Evolutionary conservation across 768 basidiomycete genomes (phyloP).

Genomic region (Cantharellus cinnabarinus): DNA sequence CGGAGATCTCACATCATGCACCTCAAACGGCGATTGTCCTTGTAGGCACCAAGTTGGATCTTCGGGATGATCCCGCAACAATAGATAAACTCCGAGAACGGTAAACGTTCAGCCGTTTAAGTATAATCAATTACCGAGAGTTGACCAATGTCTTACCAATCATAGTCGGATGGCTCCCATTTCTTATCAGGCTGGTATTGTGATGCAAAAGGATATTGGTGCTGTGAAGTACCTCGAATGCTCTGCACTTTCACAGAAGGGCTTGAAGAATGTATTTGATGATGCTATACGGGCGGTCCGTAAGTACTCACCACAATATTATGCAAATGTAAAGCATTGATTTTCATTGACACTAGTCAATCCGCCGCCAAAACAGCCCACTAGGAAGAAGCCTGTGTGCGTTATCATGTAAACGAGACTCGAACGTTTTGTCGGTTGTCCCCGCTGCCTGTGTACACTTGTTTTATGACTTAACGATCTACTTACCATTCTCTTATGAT

Average conservation of each 20-base stretch:
- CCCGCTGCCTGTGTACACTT: too few relatives aligned
- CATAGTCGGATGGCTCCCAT: conserved; percentile 88
- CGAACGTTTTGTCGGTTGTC: neutral
- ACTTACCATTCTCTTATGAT: too few relatives aligned
- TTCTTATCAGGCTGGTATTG: conserved; percentile 73
- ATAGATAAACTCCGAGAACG: conserved; percentile 87
- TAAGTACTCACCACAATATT: conserved; percentile 25
- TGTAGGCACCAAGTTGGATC: conserved; percentile 92
- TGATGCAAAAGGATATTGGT: conserved; percentile 82
- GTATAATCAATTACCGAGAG: neutral
- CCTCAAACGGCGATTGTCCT: conserved; percentile 83
- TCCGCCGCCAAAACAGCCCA: conserved; percentile 44
- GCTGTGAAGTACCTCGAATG: conserved; percentile 95
- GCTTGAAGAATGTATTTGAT: conserved; percentile 96
- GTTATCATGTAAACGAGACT: conserved; percentile 40
- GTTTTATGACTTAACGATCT: too few relatives aligned
- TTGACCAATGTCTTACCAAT: neutral
- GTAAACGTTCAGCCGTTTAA: conserved; percentile 20
- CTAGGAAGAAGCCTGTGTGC: conserved; percentile 29
- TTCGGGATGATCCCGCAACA: conserved; percentile 85
- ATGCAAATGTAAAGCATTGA: neutral
- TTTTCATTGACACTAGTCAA: conserved; percentile 32
- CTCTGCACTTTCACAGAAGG: conserved; percentile 93
- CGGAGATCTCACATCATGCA: conserved; percentile 94
- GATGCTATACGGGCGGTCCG: conserved; percentile 94